These are phyloP conservation scores for Dactylellina cionopaga DNA, from an alignment of 2,329 filamentous ascomycete genomes.

Conservation along the genomic window DNA sequence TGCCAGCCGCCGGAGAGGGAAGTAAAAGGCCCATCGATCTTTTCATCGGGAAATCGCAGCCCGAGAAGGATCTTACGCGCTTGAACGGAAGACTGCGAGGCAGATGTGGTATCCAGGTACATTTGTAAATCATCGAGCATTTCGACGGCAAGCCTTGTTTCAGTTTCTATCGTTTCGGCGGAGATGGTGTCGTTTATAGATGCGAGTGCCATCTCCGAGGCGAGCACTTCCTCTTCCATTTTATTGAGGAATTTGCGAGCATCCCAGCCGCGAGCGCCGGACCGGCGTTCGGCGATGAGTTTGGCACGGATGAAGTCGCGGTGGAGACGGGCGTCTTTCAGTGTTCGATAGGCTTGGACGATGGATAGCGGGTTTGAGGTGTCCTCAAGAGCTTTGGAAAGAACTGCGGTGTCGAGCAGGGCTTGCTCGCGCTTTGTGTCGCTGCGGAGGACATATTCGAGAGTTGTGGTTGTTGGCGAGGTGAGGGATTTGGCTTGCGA, in stretches of 20 bases:
- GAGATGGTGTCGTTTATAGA: slow-evolving; percentile 69
- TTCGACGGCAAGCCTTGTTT: slow-evolving; percentile 76
- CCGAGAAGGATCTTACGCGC: slow-evolving; percentile 74
- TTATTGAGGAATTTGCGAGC: slow-evolving; percentile 78
- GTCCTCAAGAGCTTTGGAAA: slow-evolving; percentile 71
- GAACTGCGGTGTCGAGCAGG: slow-evolving; percentile 60
- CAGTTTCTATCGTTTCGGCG: slow-evolving; percentile 68
- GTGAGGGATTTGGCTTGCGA: slow-evolving; percentile 60
- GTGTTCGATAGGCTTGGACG: slow-evolving; percentile 69
- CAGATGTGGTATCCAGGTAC: slow-evolving; percentile 69
- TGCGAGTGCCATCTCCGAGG: slow-evolving; percentile 66
- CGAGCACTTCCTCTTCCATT: slow-evolving; percentile 73
- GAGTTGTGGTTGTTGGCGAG: slow-evolving; percentile 64
- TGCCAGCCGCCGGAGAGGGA: slow-evolving; percentile 81
- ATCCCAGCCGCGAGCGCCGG: slow-evolving; percentile 77
- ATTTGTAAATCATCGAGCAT: slow-evolving; percentile 75
- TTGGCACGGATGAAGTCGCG: slow-evolving; percentile 74
- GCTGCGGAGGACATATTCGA: slow-evolving; percentile 73
- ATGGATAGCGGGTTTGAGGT: slow-evolving; percentile 68
- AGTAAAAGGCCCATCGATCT: slow-evolving; percentile 69
- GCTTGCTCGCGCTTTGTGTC: slow-evolving; percentile 60
- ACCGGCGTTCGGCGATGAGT: slow-evolving; percentile 77
- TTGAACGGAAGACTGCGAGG: slow-evolving; percentile 36
- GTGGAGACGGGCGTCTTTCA: slow-evolving; percentile 72
- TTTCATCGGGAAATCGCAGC: slow-evolving; percentile 74